Base-by-base conservation (phyloP, 495 filamentous ascomycete species). In the Aspergillus saccharolyticus region DNA sequence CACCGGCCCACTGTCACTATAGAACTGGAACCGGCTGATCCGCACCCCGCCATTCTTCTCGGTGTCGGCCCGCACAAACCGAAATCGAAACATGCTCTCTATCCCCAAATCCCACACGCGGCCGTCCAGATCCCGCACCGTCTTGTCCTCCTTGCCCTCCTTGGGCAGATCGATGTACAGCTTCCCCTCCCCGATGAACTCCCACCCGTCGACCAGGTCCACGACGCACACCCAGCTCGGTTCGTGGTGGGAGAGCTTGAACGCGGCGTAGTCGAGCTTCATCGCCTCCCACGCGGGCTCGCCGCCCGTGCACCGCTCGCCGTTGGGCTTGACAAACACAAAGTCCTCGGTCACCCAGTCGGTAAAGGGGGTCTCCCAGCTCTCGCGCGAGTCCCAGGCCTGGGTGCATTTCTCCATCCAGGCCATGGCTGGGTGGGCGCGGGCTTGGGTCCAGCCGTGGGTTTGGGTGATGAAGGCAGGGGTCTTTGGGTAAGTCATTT, bases 401-500 rank as follows among this genome's bases (percentile, higher is more conserved):
- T 46, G 17, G 1, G 44, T 46, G 44, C 44, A 46, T 46, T 46
- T 46, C 5, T 46, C 44, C 44, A 46, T 46, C 44, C 44, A 46
- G 1, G 9, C 10, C 44, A 46, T 20, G 44, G 44, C 44, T 6
- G 44, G 44, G 17, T 46, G 44, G 17, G 17, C 17, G 44, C 44
- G 44, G 17, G 44, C 44, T 1, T 6, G n/a, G 17, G 20, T 18
- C 44, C 44, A 46, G 44, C 17, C 17, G 16, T 0, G 1, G 44
- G 44, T 46, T 20, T 15, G 44, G 17, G 44, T 46, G 17, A 46
- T 46, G 44, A 21, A 46, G 18, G 18, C 44, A 7, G 44, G 44
- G 2, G 44, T 46, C 7, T 2, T 46, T 10, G 44, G 17, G 44
- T 46, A 46, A 18, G 17, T 20, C 44, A 46, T 46, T 21, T 18